Evolutionary conservation across 768 basidiomycete genomes (phyloP), one percentile per base, ranked within the genome.

Genomic region (Russula dissimulans): DNA sequence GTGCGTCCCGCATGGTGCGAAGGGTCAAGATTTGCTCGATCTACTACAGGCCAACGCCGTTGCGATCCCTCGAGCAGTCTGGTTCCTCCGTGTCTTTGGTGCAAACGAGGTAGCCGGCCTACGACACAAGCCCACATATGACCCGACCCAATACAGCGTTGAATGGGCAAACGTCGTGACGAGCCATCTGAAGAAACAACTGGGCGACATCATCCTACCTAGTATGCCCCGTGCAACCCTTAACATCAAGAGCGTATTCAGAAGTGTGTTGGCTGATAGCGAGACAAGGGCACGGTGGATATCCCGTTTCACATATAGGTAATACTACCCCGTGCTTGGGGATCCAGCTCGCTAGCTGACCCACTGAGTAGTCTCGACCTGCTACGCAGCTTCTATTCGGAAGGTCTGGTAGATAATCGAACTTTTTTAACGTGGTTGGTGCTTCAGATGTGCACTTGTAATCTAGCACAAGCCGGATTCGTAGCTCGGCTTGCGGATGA

Each of bases 151-250:
- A 66, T 91, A 93, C 68, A 91, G 89, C 63, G 71, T 87, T 15
- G 90, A 93, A 59, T 91, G 90, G 89, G 85, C 91, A 2, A 87
- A 83, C 66, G 79, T 89, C 8, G 81, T 93, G 36, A 90, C 87
- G 0, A 78, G 83, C 53, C 89, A 91, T 67, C 75, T 93, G 72
- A 90, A 87, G 75, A 92, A 91, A 67, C 89, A 89, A 66, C 75
- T 94, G 10, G 76, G 76, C 5, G 88, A 91, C 31, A 91, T 93
- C 57, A 82, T 82, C 11, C 75, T 93, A 31, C 91, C 91, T 2
- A 89, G 83, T 67, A 84, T 89, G 31, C 87, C 88, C 15, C 79
- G 89, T 41, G 81, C 80, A 11, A 86, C 85, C 8, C 71, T 90
- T 53, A 89, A 88, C 65, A 88, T 92, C 68, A 92, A 91, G 67